Percentiles rank a stretch among this genome's conserved stretches.
phyloP scores from a whole-genome alignment of 192 early-diverging fungal genomes.

The Linnemannia zychae region DNA sequence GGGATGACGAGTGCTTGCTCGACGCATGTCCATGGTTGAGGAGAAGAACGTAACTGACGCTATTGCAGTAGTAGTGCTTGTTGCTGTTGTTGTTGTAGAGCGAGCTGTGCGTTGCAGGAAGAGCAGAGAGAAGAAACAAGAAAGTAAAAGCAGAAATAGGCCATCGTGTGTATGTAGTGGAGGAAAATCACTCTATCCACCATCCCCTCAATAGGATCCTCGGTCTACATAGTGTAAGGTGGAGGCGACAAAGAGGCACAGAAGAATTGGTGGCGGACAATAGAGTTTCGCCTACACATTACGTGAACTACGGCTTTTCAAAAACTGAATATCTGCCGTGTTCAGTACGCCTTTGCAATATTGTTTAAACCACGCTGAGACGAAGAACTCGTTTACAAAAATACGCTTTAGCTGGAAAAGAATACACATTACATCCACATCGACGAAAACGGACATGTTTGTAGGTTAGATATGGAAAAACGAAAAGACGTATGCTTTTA shows the following conservation, averaged over 20 bases:
- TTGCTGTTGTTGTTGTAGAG: neutral
- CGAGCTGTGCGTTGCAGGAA: neutral
- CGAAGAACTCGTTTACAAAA: no score
- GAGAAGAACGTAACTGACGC: neutral
- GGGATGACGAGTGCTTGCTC: neutral
- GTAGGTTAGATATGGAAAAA: neutral
- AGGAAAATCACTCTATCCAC: neutral
- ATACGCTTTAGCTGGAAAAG: no score
- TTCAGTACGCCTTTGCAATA: no score
- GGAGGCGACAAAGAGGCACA: neutral
- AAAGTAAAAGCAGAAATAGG: neutral
- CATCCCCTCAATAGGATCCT: no score
- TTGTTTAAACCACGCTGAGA: no score
- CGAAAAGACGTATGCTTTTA: slow-evolving; percentile 1
- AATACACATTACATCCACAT: no score
- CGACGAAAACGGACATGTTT: neutral
- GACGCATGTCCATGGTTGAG: neutral
- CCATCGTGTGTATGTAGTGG: neutral
- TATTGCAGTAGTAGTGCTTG: neutral
- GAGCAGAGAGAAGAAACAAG: slow-evolving; percentile 1
- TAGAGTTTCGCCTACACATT: no score
- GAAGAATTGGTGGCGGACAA: neutral
- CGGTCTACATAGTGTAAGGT: no score
- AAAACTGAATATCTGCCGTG: no score
- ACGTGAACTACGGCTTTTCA: no score